Percentiles rank a stretch among this genome's conserved stretches.
Evolutionary conservation across 805 yeast genomes (phyloP).

Genomic region (Sugiyamaella boreocaroliniensis): DNA sequence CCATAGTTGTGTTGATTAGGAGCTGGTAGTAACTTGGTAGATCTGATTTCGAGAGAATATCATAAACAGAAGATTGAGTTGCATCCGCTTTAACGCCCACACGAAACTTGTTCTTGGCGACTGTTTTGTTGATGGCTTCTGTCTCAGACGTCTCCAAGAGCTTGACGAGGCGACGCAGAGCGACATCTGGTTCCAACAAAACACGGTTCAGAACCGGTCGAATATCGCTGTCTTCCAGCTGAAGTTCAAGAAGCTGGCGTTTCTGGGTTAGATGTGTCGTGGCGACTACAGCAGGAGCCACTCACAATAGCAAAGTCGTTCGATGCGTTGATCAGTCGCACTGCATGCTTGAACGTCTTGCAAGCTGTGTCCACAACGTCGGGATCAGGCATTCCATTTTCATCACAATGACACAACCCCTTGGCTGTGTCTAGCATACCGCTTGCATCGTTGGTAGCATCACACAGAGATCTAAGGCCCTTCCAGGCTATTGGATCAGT

Average conservation of each 20-base stretch:
- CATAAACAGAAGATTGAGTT: slow-evolving; percentile 37
- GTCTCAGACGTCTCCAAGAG: slow-evolving; percentile 23
- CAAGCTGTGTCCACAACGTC: slow-evolving; percentile 23
- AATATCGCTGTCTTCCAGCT: slow-evolving; percentile 28
- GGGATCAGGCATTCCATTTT: not conserved
- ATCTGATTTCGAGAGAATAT: slow-evolving; percentile 43
- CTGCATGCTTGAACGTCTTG: slow-evolving; percentile 17
- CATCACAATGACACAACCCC: slow-evolving; percentile 17
- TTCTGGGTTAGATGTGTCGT: slow-evolving; percentile 6
- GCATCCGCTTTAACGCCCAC: slow-evolving; percentile 17
- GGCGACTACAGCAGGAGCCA: not conserved
- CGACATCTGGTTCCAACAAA: slow-evolving; percentile 23
- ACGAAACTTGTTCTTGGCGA: slow-evolving; percentile 22
- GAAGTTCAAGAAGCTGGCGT: slow-evolving; percentile 15
- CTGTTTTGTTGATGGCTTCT: slow-evolving; percentile 18
- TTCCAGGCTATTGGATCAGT: slow-evolving; percentile 66
- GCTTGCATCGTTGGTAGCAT: slow-evolving; percentile 14
- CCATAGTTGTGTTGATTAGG: slow-evolving; percentile 52
- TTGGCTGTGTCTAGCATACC: slow-evolving; percentile 19
- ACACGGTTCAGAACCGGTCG: slow-evolving; percentile 25
- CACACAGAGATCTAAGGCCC: slow-evolving; percentile 46
- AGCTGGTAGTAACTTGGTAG: slow-evolving; percentile 49
- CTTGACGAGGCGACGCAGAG: slow-evolving; percentile 22
- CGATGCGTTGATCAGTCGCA: slow-evolving; percentile 11
- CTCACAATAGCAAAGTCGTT: slow-evolving; percentile 18